Percentiles rank a stretch among this genome's conserved stretches.
Evolutionary conservation across 129 eudicot genomes (phyloP).

Genomic region (Artemisia tridentata): DNA sequence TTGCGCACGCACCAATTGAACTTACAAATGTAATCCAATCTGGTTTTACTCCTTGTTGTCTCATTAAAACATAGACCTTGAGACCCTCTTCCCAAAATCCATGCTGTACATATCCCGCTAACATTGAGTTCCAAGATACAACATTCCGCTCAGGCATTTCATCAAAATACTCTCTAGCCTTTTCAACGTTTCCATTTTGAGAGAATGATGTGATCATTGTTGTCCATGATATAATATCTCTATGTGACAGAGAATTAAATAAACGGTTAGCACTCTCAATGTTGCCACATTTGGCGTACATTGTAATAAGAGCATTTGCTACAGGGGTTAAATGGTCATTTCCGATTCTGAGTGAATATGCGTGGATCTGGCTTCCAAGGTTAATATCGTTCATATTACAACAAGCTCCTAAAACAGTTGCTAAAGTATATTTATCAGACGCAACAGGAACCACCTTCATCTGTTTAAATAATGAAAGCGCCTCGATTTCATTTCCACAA

Average conservation of each 20-base stretch:
- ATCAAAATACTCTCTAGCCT: constrained; percentile 47
- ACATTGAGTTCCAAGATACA: constrained; percentile 57
- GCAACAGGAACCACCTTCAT: constrained; percentile 41
- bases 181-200: constrained; percentile 38
- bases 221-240: constrained; percentile 59
- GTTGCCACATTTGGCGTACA: constrained; percentile 54
- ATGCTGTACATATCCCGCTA: constrained; percentile 42
- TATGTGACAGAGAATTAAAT: constrained; percentile 41
- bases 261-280: constrained; percentile 34
- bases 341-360: constrained; percentile 35
- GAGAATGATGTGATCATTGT: constrained; percentile 52
- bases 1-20: constrained; percentile 40
- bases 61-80: constrained; percentile 42
- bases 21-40: constrained; percentile 47
- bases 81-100: constrained; percentile 57
- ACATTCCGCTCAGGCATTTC: constrained; percentile 60
- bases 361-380: constrained; percentile 54
- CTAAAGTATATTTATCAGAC: constrained; percentile 46
- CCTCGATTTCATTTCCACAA: constrained; percentile 43
- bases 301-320: constrained; percentile 51
- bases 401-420: constrained; percentile 51
- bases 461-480: constrained; percentile 40
- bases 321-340: constrained; percentile 35
- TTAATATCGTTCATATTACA: constrained; percentile 28
- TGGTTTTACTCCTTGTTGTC: constrained; percentile 45